Conservation (phyloP, 2,329 filamentous ascomycete species). For the Talaromyces sp. region DNA sequence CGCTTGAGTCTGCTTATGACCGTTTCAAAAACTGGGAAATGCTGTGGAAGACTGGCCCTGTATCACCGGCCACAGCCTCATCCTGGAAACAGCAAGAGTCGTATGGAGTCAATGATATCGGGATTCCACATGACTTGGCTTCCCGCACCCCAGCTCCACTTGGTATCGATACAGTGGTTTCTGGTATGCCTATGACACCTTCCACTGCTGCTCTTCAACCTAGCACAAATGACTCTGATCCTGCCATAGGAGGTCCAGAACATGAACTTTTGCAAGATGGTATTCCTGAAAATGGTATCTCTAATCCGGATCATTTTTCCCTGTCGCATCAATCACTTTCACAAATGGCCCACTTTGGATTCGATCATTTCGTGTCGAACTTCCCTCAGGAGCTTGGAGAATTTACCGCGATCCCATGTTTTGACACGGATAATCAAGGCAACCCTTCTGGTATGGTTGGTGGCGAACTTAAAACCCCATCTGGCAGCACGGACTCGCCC, state of each 20-base stretch:
- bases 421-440: slow-evolving; percentile 37
- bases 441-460: slow-evolving; percentile 18
- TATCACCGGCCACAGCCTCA: slow-evolving; percentile 34
- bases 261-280: slow-evolving; percentile 25
- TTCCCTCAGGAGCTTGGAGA: slow-evolving; percentile 45
- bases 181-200: slow-evolving; percentile 27
- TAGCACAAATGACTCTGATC: slow-evolving; percentile 4
- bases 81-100: slow-evolving; percentile 29
- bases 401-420: slow-evolving; percentile 45
- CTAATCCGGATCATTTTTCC: slow-evolving; percentile 31
- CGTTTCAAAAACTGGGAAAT: slow-evolving; percentile 58
- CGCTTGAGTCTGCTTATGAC: slow-evolving; percentile 54
- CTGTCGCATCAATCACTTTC: slow-evolving; percentile 33
- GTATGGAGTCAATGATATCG: slow-evolving; percentile 13
- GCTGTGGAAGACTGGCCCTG: slow-evolving; percentile 48
- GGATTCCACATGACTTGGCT: slow-evolving; percentile 10
- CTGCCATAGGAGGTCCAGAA: slow-evolving; percentile 7
- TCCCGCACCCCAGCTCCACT: slow-evolving; percentile 14
- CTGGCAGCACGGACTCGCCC: slow-evolving; percentile 26
- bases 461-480: slow-evolving; percentile 28
- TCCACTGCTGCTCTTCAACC: slow-evolving; percentile 12
- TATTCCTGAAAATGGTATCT: slow-evolving; percentile 23
- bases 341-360: slow-evolving; percentile 38
- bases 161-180: slow-evolving; percentile 17
- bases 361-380: slow-evolving; percentile 45